A percentile compares a stretch with the other conserved stretches of the same genome.
Conservation (phyloP, 352 stramenopile species). For the Globisporangium paddicum region DNA sequence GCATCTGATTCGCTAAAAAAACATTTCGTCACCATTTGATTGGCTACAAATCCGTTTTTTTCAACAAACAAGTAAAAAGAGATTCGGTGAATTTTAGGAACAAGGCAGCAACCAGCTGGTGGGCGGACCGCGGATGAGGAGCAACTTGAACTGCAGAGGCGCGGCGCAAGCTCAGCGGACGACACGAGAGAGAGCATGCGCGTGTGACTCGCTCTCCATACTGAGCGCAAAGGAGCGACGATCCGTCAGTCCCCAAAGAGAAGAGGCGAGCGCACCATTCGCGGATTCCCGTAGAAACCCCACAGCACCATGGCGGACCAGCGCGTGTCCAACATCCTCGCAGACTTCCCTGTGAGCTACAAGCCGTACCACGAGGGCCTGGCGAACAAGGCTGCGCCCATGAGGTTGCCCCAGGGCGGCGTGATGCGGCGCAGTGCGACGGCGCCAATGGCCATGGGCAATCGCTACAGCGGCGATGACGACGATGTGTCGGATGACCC, state of each 20-base stretch:
- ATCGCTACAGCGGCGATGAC: slow-evolving; percentile 28
- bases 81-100: background rate
- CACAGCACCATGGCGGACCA: background rate
- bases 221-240: background rate
- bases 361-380: slow-evolving; percentile 50
- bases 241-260: background rate
- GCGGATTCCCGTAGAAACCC: background rate
- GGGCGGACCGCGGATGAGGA: background rate
- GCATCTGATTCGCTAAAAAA: background rate
- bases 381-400: slow-evolving; percentile 13
- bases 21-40: too few relatives aligned
- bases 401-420: background rate
- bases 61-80: too few relatives aligned
- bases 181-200: background rate
- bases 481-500: slow-evolving; percentile 68
- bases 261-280: background rate
- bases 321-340: slow-evolving; percentile 6
- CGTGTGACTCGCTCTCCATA: background rate
- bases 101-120: background rate
- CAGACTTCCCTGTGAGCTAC: slow-evolving; percentile 19
- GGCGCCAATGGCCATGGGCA: slow-evolving; percentile 11
- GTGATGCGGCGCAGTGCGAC: background rate
- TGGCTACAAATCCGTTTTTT: too few relatives aligned
- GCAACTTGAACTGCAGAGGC: background rate
- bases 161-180: background rate